Evolutionary conservation across 306 rosid species (phyloP), one percentile per base, ranked within the genome.

Genomic region (Potentilla sterilis): DNA sequence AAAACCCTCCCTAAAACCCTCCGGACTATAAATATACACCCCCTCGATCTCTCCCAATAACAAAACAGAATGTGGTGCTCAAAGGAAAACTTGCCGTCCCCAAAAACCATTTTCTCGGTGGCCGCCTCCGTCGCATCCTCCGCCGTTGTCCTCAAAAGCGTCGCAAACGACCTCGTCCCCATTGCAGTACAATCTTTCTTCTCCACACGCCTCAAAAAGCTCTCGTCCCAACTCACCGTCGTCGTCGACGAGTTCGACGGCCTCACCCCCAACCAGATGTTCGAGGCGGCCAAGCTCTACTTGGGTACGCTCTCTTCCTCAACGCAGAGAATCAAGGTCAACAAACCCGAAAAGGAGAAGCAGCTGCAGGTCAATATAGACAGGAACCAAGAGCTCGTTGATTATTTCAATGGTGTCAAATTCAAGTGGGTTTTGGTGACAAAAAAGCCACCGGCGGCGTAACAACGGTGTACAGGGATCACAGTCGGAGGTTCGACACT

Each of bases 201-300:
- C 79, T 10, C 0, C 73, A 44, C 83, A 11, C 43, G 84, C 54
- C 57, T 87, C 66, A 84, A 58, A 18, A 81, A 78, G 38, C 16
- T 87, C 0, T 85, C 84, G 12, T 73, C 87, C 70, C 80, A 78
- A 3, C 69, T 85, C 70, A 84, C 78, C 73, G 24, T 89, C 24
- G 73, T 89, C 68, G 57, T 89, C 58, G 87, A 85, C 9, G 89
- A 85, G 72, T 77, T 80, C 65, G 89, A 87, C 32, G 87, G 85
- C 40, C 86, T 85, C 38, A 61, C 70, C 13, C 67, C 83, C 4
- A 89, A 85, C 82, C 85, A 87, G 49, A 73, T 87, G 84, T 89
- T 85, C 46, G 81, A 80, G 16, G 87, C 91, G 0, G 86, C 84
- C 9, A 82, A 75, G 74, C 35, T 82, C 58, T 89, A 85, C 74